phyloP scores from a whole-genome alignment of 2,329 filamentous ascomycete genomes.

The Xylaria sp. region DNA sequence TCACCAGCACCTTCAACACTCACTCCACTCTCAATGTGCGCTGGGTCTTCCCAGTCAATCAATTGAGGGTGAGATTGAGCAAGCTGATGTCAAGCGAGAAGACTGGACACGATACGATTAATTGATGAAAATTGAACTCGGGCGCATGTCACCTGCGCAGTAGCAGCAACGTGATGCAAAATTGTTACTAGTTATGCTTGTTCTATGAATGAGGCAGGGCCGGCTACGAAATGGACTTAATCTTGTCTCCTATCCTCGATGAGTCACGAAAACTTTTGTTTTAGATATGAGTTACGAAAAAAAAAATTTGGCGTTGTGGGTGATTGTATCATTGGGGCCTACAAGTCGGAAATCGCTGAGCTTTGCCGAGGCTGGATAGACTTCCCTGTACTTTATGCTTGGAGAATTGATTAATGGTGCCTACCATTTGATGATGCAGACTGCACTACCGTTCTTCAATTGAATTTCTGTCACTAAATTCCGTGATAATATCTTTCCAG shows the following conservation, averaged over 20 bases:
- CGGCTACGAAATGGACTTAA: neutral
- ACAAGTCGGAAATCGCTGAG: constrained; percentile 11
- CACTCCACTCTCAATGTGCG: constrained; percentile 45
- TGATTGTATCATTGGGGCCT: constrained; percentile 3
- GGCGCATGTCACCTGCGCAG: neutral
- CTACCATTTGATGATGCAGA: neutral
- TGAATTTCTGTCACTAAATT: neutral
- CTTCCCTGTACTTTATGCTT: constrained; percentile 26
- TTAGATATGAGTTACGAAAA: constrained; percentile 17
- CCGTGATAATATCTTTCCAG: neutral
- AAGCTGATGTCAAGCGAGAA: constrained; percentile 52
- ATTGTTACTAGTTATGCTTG: neutral
- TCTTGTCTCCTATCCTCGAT: constrained; percentile 11
- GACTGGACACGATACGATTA: constrained; percentile 58
- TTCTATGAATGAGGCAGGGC: neutral
- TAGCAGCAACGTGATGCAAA: neutral
- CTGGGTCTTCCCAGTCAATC: constrained; percentile 44
- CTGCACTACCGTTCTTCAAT: neutral
- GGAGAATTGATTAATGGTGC: constrained; percentile 4
- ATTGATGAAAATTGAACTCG: neutral
- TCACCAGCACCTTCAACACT: constrained; percentile 43
- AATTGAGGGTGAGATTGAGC: constrained; percentile 46
- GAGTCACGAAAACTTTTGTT: constrained; percentile 28
- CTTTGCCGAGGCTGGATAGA: constrained; percentile 12
- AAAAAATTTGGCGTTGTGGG: constrained; percentile 21